Base-by-base conservation (phyloP, 2,329 filamentous ascomycete genomes). In the Nemania abortiva region DNA sequence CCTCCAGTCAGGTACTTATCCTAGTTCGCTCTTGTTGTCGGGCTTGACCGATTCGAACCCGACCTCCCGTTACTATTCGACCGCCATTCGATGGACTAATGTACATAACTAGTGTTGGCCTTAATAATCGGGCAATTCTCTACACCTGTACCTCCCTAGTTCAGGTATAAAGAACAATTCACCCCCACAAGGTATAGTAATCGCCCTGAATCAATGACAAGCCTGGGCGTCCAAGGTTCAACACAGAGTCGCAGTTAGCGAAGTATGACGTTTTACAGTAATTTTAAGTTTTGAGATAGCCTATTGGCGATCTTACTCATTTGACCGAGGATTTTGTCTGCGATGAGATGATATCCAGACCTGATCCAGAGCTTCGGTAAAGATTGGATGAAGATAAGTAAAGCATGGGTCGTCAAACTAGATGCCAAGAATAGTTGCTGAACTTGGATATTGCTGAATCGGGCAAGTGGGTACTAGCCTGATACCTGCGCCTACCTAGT, bases 381-480 rank as follows among this genome's bases (percentile, higher is more conserved):
- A 54, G 50, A 62, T 49, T 22, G 7, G 24, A 39, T 22, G 11
- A 45, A 58, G 27, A n/a, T 31, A 24, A 24, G 6, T 31, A 24
- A 24, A 56, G 20, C 47, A 3, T 11, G n/a, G 42, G 29, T 52
- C 45, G 27, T 52, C 10, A 18, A 18, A 31, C 15, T 53, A 24
- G 52, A 50, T 49, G 39, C 52, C 34, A 54, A 53, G 52, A 49
- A 7, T 10, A 4, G 45, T 53, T 18, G 34, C 66, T 66, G 63
- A 69, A 66, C 63, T 66, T 49, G 54, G 67, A 58, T 55, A 66
- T 66, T 69, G 20, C 67, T 63, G 24, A 22, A 69, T 69, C 50
- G 24, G 67, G 67, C 29, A 69, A 69, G 67, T 69, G 67, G 67
- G 58, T 62, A 31, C 50, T 31, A 18, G 11, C 2, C 11, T 3